Evolutionary conservation across 2,329 filamentous ascomycete genomes (phyloP).

Genomic region (Cylindrodendrum hubeiense): DNA sequence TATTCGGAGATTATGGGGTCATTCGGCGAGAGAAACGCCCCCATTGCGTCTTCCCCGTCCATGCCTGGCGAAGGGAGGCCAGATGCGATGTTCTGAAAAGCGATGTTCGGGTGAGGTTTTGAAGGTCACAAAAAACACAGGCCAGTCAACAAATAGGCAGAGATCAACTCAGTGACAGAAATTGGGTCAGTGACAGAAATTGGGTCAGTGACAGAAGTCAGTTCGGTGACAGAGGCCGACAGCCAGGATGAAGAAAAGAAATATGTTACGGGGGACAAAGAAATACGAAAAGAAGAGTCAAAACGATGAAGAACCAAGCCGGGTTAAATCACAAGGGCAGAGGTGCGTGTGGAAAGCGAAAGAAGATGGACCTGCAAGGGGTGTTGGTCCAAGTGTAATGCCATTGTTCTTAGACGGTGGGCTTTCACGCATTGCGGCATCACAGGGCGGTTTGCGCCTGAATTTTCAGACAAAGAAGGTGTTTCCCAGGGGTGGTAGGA

Average conservation of each 20-base stretch:
- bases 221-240: not conserved
- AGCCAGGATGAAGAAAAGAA: not conserved
- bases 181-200: no score
- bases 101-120: no score
- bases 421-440: conserved; percentile 7
- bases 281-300: not conserved
- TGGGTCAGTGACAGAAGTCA: not conserved
- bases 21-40: no score
- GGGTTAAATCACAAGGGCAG: not conserved
- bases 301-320: not conserved
- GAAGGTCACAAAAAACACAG: no score
- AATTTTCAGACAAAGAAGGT: conserved; percentile 11
- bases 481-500: not conserved
- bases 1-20: not conserved
- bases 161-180: no score
- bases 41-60: not conserved
- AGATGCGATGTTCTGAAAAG: no score
- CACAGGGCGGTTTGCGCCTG: not conserved
- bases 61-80: no score
- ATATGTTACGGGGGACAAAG: not conserved
- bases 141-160: no score
- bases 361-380: conserved; percentile 2
- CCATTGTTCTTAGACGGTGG: conserved; percentile 27
- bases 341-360: not conserved
- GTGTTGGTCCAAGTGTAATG: conserved; percentile 19